Evolutionary conservation across 2,329 filamentous ascomycete genomes (phyloP).

Genomic region (Aspergillus fructus): DNA sequence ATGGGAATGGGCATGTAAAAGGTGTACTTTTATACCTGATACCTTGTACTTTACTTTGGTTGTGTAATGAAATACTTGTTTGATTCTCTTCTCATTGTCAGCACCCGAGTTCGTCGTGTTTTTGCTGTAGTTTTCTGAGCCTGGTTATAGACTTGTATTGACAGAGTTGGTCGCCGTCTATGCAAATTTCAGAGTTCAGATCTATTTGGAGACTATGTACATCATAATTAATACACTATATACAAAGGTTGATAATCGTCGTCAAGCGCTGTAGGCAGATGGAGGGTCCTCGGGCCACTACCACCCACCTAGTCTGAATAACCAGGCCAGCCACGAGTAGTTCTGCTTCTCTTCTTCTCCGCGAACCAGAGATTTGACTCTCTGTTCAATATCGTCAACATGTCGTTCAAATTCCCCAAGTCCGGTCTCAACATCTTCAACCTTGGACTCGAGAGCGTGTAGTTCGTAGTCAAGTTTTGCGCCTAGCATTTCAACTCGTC

Average conservation of each 20-base stretch:
- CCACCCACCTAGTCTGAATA: conserved; percentile 34
- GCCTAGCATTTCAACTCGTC: conserved; percentile 75
- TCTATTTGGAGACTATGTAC: conserved; percentile 21
- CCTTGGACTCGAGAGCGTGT: conserved; percentile 71
- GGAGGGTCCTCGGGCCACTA: neutral
- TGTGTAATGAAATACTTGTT: conserved; percentile 14
- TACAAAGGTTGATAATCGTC: conserved; percentile 1
- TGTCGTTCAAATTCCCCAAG: conserved; percentile 77
- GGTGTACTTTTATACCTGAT: neutral
- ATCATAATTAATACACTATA: conserved; percentile 22
- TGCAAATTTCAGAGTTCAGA: neutral
- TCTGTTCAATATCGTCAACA: conserved; percentile 67
- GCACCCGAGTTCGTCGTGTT: neutral
- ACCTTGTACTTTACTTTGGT: conserved; percentile 5
- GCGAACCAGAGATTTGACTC: conserved; percentile 61
- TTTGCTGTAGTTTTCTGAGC: neutral
- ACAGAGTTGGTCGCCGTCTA: conserved; percentile 7
- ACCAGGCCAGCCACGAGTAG: conserved; percentile 62
- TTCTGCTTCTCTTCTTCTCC: conserved; percentile 64
- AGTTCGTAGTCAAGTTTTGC: conserved; percentile 94
- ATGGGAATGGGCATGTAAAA: conserved; percentile 52
- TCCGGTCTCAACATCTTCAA: conserved; percentile 83
- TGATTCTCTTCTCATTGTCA: neutral
- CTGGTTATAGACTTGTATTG: neutral
- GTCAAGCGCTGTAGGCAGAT: neutral